Percentiles rank a stretch among this genome's conserved stretches.
These are phyloP conservation scores for Thielaviopsis populi DNA, from an alignment of 2,329 filamentous ascomycete species.

Conservation along the genomic window DNA sequence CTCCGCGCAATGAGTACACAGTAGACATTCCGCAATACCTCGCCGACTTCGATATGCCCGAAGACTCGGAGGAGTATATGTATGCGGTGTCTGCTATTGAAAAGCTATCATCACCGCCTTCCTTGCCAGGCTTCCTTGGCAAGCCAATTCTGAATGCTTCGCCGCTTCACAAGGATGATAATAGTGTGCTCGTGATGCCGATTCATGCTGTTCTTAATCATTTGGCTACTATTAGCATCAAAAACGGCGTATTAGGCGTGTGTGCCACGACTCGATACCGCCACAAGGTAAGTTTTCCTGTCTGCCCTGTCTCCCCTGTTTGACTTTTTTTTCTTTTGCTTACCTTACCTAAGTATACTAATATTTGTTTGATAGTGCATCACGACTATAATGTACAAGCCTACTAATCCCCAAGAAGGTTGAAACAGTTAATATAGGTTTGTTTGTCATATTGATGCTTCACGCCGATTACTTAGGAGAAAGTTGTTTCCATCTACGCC, in stretches of 20 bases:
- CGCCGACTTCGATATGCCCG: slow-evolving; percentile 69
- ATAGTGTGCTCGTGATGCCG: slow-evolving; percentile 89
- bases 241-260: slow-evolving; percentile 86
- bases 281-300: slow-evolving; percentile 52
- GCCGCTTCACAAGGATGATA: slow-evolving; percentile 92
- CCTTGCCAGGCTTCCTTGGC: slow-evolving; percentile 75
- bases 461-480: too few relatives aligned
- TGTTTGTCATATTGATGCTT: too few relatives aligned
- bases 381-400: slow-evolving; percentile 95
- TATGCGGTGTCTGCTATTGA: slow-evolving; percentile 60
- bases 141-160: slow-evolving; percentile 90
- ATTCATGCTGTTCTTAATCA: slow-evolving; percentile 97
- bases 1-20: slow-evolving; percentile 47
- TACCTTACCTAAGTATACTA: neutral
- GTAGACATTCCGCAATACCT: slow-evolving; percentile 70
- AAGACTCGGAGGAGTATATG: slow-evolving; percentile 60
- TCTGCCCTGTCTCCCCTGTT: neutral
- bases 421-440: neutral
- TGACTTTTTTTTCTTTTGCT: neutral
- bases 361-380: slow-evolving; percentile 52
- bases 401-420: slow-evolving; percentile 34
- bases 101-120: slow-evolving; percentile 69
- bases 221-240: slow-evolving; percentile 93
- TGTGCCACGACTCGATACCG: slow-evolving; percentile 96
- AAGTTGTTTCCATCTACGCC: too few relatives aligned